phyloP scores from a whole-genome alignment of 441 rosid species.

The Viola pubescens region DNA sequence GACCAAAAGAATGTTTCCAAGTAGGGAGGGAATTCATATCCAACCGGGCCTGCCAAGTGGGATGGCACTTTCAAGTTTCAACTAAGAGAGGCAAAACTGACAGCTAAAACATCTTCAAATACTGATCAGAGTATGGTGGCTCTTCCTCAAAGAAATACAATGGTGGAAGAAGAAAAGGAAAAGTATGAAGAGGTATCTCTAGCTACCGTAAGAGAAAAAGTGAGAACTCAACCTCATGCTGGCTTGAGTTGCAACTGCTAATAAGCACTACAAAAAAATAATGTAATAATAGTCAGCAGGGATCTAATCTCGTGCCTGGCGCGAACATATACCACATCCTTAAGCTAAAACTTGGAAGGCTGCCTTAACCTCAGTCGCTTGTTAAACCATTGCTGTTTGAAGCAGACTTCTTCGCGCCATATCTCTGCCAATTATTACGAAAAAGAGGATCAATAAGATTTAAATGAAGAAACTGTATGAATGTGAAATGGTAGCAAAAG shows the following conservation, averaged over 20 bases:
- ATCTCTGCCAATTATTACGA: constrained; percentile 4
- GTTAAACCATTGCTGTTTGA: constrained; percentile 22
- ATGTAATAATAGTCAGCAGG: background rate
- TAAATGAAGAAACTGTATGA: background rate
- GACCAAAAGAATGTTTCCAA: too few relatives aligned
- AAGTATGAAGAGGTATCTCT: background rate
- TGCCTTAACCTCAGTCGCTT: constrained; percentile 26
- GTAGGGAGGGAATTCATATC: too few relatives aligned
- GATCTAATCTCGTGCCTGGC: background rate
- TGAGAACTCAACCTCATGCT: constrained; percentile 2
- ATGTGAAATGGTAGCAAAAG: background rate
- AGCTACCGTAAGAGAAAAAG: constrained; percentile 1
- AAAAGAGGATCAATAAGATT: background rate
- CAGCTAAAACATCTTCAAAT: constrained; percentile 4
- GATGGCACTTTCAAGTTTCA: background rate
- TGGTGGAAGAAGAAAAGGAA: background rate
- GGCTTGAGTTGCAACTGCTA: background rate
- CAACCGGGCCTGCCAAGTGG: background rate
- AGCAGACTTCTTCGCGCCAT: constrained; percentile 25
- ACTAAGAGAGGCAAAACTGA: background rate
- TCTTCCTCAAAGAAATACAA: background rate
- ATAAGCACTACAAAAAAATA: background rate
- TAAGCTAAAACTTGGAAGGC: constrained; percentile 13
- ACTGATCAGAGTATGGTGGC: background rate
- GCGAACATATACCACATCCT: background rate